Evolutionary conservation across 2,329 filamentous ascomycete genomes (phyloP).

Genomic region (Fusarium sublunatum): DNA sequence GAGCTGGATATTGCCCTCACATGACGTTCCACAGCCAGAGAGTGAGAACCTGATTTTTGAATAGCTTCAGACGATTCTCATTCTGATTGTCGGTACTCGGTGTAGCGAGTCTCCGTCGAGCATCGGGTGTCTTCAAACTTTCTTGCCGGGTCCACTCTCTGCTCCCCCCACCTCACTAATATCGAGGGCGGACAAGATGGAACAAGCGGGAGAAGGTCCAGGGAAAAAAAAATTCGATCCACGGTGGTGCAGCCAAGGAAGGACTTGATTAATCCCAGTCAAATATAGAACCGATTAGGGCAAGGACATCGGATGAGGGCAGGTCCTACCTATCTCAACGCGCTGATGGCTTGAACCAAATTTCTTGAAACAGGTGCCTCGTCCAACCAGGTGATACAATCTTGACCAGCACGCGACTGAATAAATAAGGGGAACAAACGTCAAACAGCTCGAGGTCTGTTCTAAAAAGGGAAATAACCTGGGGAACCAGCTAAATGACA

Average conservation of each 20-base stretch:
- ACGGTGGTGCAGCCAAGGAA: too few species aligned
- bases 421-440: constrained; percentile 6
- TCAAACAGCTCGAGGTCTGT: constrained; percentile 3
- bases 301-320: background rate
- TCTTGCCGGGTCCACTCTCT: too few species aligned
- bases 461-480: constrained; percentile 17
- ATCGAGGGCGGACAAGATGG: constrained; percentile 10
- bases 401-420: constrained; percentile 19
- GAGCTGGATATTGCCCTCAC: constrained; percentile 11
- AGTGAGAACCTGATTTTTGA: background rate
- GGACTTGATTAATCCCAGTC: too few species aligned
- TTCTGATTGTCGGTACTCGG: background rate
- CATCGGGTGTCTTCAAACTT: constrained; percentile 8
- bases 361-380: too few species aligned
- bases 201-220: constrained; percentile 30
- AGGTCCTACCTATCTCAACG: too few species aligned
- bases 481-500: constrained; percentile 14
- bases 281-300: background rate
- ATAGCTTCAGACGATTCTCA: background rate
- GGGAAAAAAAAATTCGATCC: constrained; percentile 10
- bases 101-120: constrained; percentile 14
- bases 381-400: constrained; percentile 7
- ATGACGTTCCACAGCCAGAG: constrained; percentile 11
- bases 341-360: too few species aligned
- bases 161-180: constrained; percentile 31